phyloP scores from a whole-genome alignment of 495 filamentous ascomycete species.

The Daldinia decipiens region DNA sequence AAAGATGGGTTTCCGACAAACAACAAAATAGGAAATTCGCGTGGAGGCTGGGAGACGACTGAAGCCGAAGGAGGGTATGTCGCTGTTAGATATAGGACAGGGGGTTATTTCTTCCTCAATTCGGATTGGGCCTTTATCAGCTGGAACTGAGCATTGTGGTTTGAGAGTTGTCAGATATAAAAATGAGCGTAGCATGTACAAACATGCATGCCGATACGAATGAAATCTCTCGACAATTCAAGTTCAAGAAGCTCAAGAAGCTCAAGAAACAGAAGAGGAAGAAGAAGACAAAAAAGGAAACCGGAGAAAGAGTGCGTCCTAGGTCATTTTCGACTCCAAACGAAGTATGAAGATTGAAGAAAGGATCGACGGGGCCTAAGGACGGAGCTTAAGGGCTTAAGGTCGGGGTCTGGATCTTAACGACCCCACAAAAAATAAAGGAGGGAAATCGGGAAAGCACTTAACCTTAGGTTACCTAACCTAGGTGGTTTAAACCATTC shows the following conservation, averaged over 20 bases:
- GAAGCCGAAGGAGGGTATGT: slow-evolving; percentile 36
- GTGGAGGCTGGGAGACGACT: slow-evolving; percentile 22
- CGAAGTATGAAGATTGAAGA: slow-evolving; percentile 22
- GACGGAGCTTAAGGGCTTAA: neutral
- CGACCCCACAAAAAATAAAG: slow-evolving; percentile 37
- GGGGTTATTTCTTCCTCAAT: slow-evolving; percentile 31
- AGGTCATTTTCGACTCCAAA: slow-evolving; percentile 31
- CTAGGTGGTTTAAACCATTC: neutral
- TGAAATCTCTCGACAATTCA: neutral
- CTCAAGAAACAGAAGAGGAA: slow-evolving; percentile 7
- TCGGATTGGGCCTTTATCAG: slow-evolving; percentile 42
- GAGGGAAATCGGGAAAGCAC: slow-evolving; percentile 20
- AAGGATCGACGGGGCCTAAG: slow-evolving; percentile 34
- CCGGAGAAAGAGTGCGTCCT: slow-evolving; percentile 18
- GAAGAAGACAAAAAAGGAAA: slow-evolving; percentile 24
- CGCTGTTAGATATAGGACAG: slow-evolving; percentile 37
- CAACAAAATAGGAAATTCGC: slow-evolving; percentile 29
- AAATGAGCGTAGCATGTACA: neutral
- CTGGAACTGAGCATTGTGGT: slow-evolving; percentile 27
- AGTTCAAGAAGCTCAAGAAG: slow-evolving; percentile 11
- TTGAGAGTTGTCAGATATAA: slow-evolving; percentile 5
- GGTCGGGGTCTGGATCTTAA: slow-evolving; percentile 28
- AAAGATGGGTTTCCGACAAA: slow-evolving; percentile 23
- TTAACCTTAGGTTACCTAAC: no score
- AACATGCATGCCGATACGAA: neutral